These are phyloP conservation scores for Jimgerdemannia lactiflua DNA, from an alignment of 192 early-diverging fungal species.

Conservation along the genomic window DNA sequence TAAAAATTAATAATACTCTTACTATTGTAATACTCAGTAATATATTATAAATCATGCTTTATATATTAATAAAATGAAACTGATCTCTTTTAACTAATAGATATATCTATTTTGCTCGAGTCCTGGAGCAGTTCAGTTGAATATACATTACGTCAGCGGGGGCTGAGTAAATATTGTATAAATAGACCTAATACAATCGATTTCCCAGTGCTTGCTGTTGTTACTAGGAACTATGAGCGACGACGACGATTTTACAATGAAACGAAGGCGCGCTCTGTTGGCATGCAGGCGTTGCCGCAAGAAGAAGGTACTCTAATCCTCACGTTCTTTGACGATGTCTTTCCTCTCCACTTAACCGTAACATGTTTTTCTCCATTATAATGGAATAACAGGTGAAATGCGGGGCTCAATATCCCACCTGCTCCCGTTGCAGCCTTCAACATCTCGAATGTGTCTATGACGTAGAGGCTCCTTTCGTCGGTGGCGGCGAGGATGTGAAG, in stretches of 20 bases:
- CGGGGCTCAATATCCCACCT: not conserved
- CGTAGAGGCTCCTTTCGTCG: not conserved
- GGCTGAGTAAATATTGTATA: too few relatives aligned
- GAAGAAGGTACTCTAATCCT: not conserved
- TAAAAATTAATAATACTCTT: too few relatives aligned
- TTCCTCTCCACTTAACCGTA: not conserved
- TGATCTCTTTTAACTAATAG: too few relatives aligned
- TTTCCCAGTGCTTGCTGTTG: too few relatives aligned
- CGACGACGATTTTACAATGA: not conserved
- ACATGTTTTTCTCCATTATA: not conserved
- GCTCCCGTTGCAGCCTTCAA: not conserved
- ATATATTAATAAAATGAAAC: too few relatives aligned
- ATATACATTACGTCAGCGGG: too few relatives aligned
- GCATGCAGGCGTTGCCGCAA: not conserved
- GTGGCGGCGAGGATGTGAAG: not conserved
- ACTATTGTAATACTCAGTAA: too few relatives aligned
- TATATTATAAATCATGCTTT: too few relatives aligned
- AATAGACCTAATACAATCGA: too few relatives aligned
- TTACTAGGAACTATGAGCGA: not conserved
- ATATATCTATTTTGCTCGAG: too few relatives aligned
- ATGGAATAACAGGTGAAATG: not conserved
- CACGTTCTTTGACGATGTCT: too few relatives aligned
- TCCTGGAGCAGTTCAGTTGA: too few relatives aligned
- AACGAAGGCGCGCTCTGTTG: not conserved
- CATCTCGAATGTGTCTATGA: not conserved